These are phyloP conservation scores for Sporothrix globosa DNA, from an alignment of 2,329 filamentous ascomycete species.

Conservation along the genomic window DNA sequence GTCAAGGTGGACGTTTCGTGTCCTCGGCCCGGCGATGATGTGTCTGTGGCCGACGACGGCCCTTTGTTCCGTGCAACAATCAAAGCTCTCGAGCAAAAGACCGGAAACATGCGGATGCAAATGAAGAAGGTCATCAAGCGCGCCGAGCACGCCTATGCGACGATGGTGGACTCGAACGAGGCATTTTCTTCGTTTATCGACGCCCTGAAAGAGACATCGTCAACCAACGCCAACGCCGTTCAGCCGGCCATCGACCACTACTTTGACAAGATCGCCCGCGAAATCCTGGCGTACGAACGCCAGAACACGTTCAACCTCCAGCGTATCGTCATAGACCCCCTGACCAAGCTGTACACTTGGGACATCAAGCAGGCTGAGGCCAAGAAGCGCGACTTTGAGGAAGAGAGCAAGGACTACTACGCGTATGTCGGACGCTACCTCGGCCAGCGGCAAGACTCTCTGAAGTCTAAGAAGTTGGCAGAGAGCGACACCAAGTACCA, in stretches of 20 bases:
- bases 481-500: conserved; percentile 98
- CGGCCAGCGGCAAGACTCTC: conserved; percentile 91
- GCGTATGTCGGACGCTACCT: conserved; percentile 92
- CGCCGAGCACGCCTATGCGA: conserved; percentile 82
- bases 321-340: conserved; percentile 90
- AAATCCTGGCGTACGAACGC: conserved; percentile 85
- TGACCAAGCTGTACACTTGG: conserved; percentile 86
- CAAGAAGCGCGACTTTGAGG: conserved; percentile 97
- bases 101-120: conserved; percentile 85
- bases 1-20: conserved; percentile 88
- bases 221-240: conserved; percentile 93
- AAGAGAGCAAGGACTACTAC: conserved; percentile 98
- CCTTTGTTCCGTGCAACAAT: conserved; percentile 95
- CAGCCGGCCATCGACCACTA: conserved; percentile 96
- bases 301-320: conserved; percentile 84
- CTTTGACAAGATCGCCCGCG: conserved; percentile 92
- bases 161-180: conserved; percentile 83
- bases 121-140: conserved; percentile 97
- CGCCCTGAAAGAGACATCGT: conserved; percentile 81
- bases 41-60: conserved; percentile 84
- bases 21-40: conserved; percentile 82
- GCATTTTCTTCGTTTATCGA: conserved; percentile 81
- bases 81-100: conserved; percentile 95
- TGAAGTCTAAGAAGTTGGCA: conserved; percentile 95
- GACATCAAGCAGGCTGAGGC: conserved; percentile 98